Evolutionary conservation across 495 filamentous ascomycete genomes (phyloP).

Genomic region (Mytilinidion resinicola): DNA sequence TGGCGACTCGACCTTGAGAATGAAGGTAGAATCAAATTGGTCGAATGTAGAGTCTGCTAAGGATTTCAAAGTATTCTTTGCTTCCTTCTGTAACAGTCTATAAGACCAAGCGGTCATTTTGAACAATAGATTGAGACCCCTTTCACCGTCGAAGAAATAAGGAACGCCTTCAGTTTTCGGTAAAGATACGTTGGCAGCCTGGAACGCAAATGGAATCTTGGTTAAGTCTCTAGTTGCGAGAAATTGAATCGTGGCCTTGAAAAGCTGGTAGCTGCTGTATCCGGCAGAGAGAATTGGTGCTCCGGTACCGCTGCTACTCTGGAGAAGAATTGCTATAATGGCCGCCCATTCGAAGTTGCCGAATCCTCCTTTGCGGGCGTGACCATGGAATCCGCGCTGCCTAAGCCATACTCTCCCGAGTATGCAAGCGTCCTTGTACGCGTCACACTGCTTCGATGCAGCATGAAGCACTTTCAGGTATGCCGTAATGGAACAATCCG

Average conservation of each 20-base stretch:
- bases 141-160: conserved; percentile 60
- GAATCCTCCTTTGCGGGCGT: conserved; percentile 72
- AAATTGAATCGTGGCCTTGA: conserved; percentile 85
- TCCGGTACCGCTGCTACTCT: conserved; percentile 52
- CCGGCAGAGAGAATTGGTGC: conserved; percentile 64
- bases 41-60: conserved; percentile 68
- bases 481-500: conserved; percentile 63
- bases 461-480: conserved; percentile 69
- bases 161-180: conserved; percentile 36
- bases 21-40: conserved; percentile 77
- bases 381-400: conserved; percentile 71
- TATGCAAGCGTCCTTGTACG: conserved; percentile 75
- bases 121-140: conserved; percentile 75
- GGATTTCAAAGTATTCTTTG: conserved; percentile 59
- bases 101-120: conserved; percentile 92
- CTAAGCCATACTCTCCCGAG: conserved; percentile 82
- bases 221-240: conserved; percentile 63
- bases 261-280: conserved; percentile 87
- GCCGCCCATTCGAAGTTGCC: conserved; percentile 87
- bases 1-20: conserved; percentile 61
- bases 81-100: conserved; percentile 60
- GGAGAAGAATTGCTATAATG: conserved; percentile 71
- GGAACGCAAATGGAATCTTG: conserved; percentile 55
- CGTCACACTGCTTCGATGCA: conserved; percentile 56
- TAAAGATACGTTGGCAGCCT: conserved; percentile 33